These are phyloP conservation scores for Talaromyces sp. DNA, from an alignment of 2,329 filamentous ascomycete species.

Conservation along the genomic window DNA sequence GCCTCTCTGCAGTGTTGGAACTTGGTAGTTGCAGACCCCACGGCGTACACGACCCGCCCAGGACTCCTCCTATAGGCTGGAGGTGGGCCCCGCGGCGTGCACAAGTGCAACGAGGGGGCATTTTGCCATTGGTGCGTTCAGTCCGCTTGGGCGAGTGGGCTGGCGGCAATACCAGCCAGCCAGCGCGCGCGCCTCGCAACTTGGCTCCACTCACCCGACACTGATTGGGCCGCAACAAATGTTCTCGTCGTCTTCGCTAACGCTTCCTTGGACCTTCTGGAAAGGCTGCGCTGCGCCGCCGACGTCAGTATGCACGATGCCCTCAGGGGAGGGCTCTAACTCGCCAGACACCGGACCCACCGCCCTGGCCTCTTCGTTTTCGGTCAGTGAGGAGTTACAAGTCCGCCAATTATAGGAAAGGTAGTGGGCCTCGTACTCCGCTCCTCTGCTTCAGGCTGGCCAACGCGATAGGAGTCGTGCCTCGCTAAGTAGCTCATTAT, in stretches of 20 bases:
- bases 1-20: not conserved
- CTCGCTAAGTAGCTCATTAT: not conserved
- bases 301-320: not conserved
- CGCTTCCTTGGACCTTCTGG: conserved; percentile 6
- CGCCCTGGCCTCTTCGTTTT: not conserved
- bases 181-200: not conserved
- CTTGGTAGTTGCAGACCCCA: not conserved
- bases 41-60: not conserved
- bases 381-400: too few species aligned
- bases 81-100: not conserved
- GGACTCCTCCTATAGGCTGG: not conserved
- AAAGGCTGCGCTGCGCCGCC: not conserved
- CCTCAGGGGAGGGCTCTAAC: not conserved
- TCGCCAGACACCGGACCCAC: not conserved
- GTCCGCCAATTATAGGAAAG: not conserved
- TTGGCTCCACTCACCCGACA: not conserved
- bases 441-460: not conserved
- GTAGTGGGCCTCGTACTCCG: not conserved
- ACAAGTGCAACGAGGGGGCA: not conserved
- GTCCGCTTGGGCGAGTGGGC: not conserved
- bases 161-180: not conserved
- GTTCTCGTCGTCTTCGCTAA: conserved; percentile 7
- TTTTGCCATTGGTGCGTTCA: not conserved
- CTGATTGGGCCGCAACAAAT: not conserved
- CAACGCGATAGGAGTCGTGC: too few species aligned